A percentile compares a stretch with the other conserved stretches of the same genome.
These are phyloP conservation scores for Fraxinus greggii DNA, from an alignment of 305 asterid species.

Conservation along the genomic window DNA sequence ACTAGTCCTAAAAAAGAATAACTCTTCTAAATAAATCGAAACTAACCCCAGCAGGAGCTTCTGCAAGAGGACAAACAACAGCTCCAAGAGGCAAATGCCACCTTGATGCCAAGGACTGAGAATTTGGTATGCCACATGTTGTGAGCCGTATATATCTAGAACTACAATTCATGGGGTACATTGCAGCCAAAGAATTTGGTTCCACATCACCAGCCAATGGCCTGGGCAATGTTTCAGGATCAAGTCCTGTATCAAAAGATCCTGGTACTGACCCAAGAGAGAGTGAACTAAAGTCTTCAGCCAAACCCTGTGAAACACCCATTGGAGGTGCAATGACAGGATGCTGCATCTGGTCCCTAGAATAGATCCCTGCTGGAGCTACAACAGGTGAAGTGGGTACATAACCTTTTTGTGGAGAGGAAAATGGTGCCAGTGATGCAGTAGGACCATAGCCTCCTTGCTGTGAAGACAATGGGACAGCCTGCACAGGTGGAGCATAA, in stretches of 20 bases:
- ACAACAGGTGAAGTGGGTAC: conserved; percentile 53
- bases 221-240: conserved; percentile 74
- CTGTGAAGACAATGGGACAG: conserved; percentile 49
- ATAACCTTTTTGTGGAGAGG: conserved; percentile 66
- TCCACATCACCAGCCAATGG: conserved; percentile 87
- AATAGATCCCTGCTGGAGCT: conserved; percentile 40
- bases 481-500: conserved; percentile 49
- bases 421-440: conserved; percentile 47
- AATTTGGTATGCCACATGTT: conserved; percentile 81
- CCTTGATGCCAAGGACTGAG: conserved; percentile 91
- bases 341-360: conserved; percentile 54
- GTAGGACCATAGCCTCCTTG: conserved; percentile 65
- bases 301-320: conserved; percentile 57
- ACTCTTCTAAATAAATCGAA: conserved; percentile 13
- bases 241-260: conserved; percentile 78
- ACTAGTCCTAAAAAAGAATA: not conserved
- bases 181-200: conserved; percentile 55
- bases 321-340: conserved; percentile 63
- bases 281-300: conserved; percentile 87
- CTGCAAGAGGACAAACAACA: conserved; percentile 96
- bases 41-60: conserved; percentile 86
- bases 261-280: conserved; percentile 92
- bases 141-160: conserved; percentile 73
- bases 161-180: conserved; percentile 79
- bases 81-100: conserved; percentile 99